Base-by-base conservation (phyloP, 768 basidiomycete species). In the Termitomyces sp. region DNA sequence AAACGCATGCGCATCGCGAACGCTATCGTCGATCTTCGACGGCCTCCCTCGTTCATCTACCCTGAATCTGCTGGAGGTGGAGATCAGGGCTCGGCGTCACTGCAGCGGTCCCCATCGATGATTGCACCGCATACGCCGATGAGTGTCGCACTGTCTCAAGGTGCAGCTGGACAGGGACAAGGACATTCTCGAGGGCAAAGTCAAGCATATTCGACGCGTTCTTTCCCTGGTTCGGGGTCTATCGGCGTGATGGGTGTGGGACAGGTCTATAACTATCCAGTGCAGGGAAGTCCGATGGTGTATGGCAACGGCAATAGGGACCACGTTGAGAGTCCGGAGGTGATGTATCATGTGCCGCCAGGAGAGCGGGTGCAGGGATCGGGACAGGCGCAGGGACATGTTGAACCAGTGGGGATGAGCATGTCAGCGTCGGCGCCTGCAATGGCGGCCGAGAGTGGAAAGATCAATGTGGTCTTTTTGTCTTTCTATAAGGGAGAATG, bases 1-100 rank as follows among this genome's bases (percentile, higher is more conserved):
- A 97, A 97, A 67, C 90, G 97, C 17, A 79, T 92, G 68, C 85
- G 92, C 53, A 94, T 99, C 54, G 87, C 90, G 24, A 94, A 96
- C 60, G 93, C 93, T 24, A 97, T 99, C 62, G 73, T 81, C 5
- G 95, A 99, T 54, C 81, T 99, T 5, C 84, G 87, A 24, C 81
- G 84, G 2, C 86, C 88, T 0, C 82, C 85, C 0, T 83, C 84
- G 0, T 72, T 88, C 45, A 62, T 77, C 22, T 82, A 85, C 48
- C 76, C 79, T 0, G 79, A 82, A 35, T 72, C 72, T 14, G 43
- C 37, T 24, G 24, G 24, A 26, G 38, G 49, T 42, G 40, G 19
- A 22, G 30, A 34, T 11, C 34, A 17, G 19, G 34, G 37, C 30
- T 22, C 24, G 9, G 21, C 21, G 32, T 72, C 67, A 15, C 65